A percentile compares a stretch with the other conserved stretches of the same genome.
These are phyloP conservation scores for Aspergillus awamori DNA, from an alignment of 2,329 filamentous ascomycete genomes.

Conservation along the genomic window DNA sequence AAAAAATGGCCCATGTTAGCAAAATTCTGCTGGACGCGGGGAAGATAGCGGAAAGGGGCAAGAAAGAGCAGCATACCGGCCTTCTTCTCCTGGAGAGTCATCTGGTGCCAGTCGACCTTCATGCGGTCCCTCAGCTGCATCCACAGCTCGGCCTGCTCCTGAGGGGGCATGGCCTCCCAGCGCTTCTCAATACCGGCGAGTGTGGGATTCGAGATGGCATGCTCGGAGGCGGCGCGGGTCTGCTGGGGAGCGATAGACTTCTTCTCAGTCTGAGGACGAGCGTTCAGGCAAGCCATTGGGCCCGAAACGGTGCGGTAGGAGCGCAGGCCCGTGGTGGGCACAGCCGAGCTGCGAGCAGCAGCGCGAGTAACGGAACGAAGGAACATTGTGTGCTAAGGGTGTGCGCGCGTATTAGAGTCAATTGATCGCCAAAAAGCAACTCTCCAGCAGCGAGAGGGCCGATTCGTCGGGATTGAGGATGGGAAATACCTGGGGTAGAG, in stretches of 20 bases:
- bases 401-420: constrained; percentile 33
- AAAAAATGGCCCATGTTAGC: constrained; percentile 23
- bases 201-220: constrained; percentile 97
- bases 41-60: background rate
- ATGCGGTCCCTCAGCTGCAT: constrained; percentile 98
- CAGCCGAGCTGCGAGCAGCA: constrained; percentile 47
- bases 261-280: constrained; percentile 36
- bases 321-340: constrained; percentile 39
- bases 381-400: constrained; percentile 48
- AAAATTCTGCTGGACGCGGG: constrained; percentile 20
- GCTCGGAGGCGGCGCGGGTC: constrained; percentile 66
- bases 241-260: constrained; percentile 51
- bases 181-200: constrained; percentile 98
- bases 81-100: constrained; percentile 98
- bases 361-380: constrained; percentile 50
- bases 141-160: constrained; percentile 99
- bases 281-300: constrained; percentile 43
- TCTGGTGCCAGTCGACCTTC: constrained; percentile 95
- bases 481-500: constrained; percentile 26
- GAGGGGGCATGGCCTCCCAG: constrained; percentile 96
- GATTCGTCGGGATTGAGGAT: constrained; percentile 31
- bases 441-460: constrained; percentile 23
- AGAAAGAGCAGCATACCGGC: constrained; percentile 72
- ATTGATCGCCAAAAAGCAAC: constrained; percentile 27
- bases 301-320: constrained; percentile 32